A percentile compares a stretch with the other conserved stretches of the same genome.
These are phyloP conservation scores for Ramaria sp. DNA, from an alignment of 768 basidiomycete genomes.

Conservation along the genomic window DNA sequence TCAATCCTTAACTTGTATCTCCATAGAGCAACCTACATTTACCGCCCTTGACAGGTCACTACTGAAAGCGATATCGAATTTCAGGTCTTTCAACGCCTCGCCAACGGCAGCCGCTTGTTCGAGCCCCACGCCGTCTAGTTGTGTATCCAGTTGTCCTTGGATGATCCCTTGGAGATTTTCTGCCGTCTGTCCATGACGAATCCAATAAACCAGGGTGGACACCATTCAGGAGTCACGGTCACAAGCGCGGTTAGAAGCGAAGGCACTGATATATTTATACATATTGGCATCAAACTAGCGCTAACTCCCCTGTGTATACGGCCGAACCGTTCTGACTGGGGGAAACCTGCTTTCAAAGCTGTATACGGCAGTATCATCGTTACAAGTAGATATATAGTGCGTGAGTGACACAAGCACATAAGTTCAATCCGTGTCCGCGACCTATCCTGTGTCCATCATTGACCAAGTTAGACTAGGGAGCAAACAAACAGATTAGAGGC, in stretches of 20 bases:
- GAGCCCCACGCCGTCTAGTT: constrained; percentile 47
- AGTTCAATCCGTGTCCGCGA: constrained; percentile 1
- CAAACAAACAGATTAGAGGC: constrained; percentile 2
- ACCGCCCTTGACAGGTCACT: constrained; percentile 65
- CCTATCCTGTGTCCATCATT: constrained; percentile 2
- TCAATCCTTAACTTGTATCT: background rate
- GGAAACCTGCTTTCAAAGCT: background rate
- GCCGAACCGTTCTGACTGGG: no score
- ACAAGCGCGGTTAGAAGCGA: no score
- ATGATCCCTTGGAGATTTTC: constrained; percentile 52
- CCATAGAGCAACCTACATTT: constrained; percentile 32
- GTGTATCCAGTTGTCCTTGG: constrained; percentile 68
- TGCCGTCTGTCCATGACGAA: constrained; percentile 73
- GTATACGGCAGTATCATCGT: background rate
- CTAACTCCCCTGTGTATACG: no score
- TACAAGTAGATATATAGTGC: constrained; percentile 3
- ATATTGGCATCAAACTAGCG: no score
- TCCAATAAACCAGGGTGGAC: constrained; percentile 43
- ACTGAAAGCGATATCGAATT: constrained; percentile 49
- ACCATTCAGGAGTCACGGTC: constrained; percentile 13
- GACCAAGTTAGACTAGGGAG: background rate
- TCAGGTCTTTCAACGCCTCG: constrained; percentile 37
- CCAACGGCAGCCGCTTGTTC: constrained; percentile 40
- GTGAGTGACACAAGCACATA: background rate
- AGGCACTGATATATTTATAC: background rate